Base-by-base conservation (phyloP, 2,329 filamentous ascomycete species). In the Graphilbum ipis-grandicollis region DNA sequence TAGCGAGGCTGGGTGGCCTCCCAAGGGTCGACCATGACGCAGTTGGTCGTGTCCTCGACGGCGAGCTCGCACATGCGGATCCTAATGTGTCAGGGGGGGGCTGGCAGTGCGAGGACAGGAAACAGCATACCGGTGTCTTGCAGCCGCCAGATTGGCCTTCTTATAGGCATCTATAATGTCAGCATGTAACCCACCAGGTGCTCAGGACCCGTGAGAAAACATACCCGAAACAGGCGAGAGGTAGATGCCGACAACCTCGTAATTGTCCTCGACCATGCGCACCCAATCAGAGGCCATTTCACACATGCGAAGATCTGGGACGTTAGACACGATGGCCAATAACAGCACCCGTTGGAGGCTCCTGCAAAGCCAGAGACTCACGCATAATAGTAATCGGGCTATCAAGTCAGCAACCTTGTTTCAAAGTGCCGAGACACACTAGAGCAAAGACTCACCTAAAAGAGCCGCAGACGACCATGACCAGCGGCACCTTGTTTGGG, bases 31-130 rank as follows among this genome's bases (percentile, higher is more conserved):
- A 90, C 81, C 74, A 84, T 84, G 41, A 92, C 64, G 76, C 80
- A 85, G 47, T 77, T 76, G 36, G 80, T 76, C 46, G 79, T 68
- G 47, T 75, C 70, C 46, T 75, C 68, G 19, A 84, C 76, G 8
- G 84, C 85, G 28, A 92, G 64, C 48, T 80, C 71, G 56, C 84
- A 93, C 86, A 94, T 94, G 44, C 78, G 74, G 44, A 90, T 69
- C 47, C 71, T 73, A 55, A 86, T 77, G 26, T 7, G 26, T 28
- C 26, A 28, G 14, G 6, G 5, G 10, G 10, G 12, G 14, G 26
- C 26, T 5, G 40, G 74, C 10, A 31, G 13, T 6, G 28, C 28
- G n/a, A 30, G 8, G 28, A 14, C 28, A 30, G 28, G 6, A 30
- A 30, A 26, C 8, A 26, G 25, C 32, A 5, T 23, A 38, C 40